Evolutionary conservation across 2,329 filamentous ascomycete species (phyloP), one percentile per base, ranked within the genome.

Genomic region (Colletotrichum magnum): DNA sequence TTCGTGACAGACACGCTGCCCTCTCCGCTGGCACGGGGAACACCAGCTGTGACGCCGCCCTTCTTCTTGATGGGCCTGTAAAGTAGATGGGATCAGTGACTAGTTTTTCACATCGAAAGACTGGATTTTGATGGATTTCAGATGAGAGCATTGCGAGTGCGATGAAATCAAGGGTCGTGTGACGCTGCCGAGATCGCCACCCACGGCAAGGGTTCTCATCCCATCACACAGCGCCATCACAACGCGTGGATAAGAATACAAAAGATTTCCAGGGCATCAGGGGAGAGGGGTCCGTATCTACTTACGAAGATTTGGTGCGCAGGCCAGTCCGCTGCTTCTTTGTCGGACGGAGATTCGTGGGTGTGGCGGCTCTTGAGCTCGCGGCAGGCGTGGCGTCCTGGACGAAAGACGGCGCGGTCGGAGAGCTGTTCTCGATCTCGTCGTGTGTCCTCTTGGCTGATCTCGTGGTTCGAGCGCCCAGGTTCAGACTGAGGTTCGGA

Each of bases 21-120:
- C 80, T 91, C 90, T 79, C 89, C 90, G 83, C 86, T 86, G 74
- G 85, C 81, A 75, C 89, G 88, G 77, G 91, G 88, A 77, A 93
- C 86, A 75, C 92, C 92, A 78, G 90, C 91, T 74, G 90, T 88
- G 72, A 89, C 88, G 74, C 90, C 88, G 70, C 86, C 86, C 79
- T 91, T 92, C 83, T 92, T 94, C 84, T 95, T 95, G 79, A 92
- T 87, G 52, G 93, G 93, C 73, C 93, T 95, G 77, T 57, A 73
- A 47, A 70, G 32, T 16, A 57, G 47, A 21, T 21, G 7, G 32
- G n/a, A 18, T 69, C 18, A 68, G 66, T 54, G 32, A 52, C 13
- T 60, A 6, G 10, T 28, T 24, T 21, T 41, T 10, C 52, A 21
- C 28, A 54, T 28, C n/a, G 45, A 18, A 45, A 51, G 13, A 36